phyloP scores from a whole-genome alignment of 2,329 filamentous ascomycete species.

The Neospermospora avenae region DNA sequence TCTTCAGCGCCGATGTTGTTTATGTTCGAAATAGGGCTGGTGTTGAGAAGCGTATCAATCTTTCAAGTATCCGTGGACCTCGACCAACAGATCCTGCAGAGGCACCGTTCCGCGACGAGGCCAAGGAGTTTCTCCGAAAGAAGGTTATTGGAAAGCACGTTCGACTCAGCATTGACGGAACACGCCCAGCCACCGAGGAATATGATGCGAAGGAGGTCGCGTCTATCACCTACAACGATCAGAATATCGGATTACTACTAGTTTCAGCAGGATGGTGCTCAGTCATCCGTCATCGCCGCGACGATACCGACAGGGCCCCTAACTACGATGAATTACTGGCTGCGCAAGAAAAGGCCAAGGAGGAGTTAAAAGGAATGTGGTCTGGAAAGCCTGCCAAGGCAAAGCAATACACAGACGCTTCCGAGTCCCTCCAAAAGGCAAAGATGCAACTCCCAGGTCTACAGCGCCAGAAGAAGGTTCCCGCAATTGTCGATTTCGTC shows the following conservation, averaged over 20 bases:
- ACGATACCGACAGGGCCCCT: constrained; percentile 88
- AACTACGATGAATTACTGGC: constrained; percentile 88
- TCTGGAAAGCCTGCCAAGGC: constrained; percentile 80
- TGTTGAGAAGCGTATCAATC: constrained; percentile 80
- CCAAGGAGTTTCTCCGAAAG: constrained; percentile 94
- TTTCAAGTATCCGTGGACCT: constrained; percentile 93
- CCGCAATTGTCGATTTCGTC: constrained; percentile 93
- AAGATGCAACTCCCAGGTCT: constrained; percentile 89
- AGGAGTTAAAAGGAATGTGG: constrained; percentile 93
- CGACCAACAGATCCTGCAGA: constrained; percentile 84
- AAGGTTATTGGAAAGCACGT: constrained; percentile 95
- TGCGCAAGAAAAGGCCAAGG: constrained; percentile 78
- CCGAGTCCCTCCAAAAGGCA: constrained; percentile 88
- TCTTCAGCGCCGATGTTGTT: constrained; percentile 86
- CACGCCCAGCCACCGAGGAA: constrained; percentile 82
- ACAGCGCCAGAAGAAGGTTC: constrained; percentile 86
- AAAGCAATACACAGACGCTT: constrained; percentile 84
- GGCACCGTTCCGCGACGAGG: constrained; percentile 83
- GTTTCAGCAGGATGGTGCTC: constrained; percentile 94
- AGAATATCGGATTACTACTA: constrained; percentile 78
- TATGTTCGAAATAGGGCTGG: constrained; percentile 82
- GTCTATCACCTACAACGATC: constrained; percentile 77
- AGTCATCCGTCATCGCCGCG: constrained; percentile 90
- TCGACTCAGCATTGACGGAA: constrained; percentile 82
- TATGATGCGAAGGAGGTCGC: constrained; percentile 95